These are phyloP conservation scores for Isabelozyma pseudorhagii DNA, from an alignment of 805 yeast genomes.

Conservation along the genomic window DNA sequence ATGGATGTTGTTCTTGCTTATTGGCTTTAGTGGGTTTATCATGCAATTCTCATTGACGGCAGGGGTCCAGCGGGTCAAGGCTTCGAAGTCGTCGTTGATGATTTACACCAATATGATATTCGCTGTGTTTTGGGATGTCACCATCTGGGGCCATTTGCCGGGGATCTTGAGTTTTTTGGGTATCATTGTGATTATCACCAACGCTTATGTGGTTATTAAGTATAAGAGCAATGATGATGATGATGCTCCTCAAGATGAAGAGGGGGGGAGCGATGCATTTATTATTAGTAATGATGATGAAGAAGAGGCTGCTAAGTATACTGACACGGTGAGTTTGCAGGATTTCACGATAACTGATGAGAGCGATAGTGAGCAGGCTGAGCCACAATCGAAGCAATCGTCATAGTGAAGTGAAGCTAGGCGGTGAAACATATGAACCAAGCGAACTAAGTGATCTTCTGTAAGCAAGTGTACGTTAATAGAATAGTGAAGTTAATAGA, in stretches of 20 bases:
- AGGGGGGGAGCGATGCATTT: background rate
- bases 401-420: too few relatives aligned
- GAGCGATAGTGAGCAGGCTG: conserved; percentile 11
- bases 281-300: conserved; percentile 4
- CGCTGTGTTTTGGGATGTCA: conserved; percentile 71
- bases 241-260: conserved; percentile 1
- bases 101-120: conserved; percentile 73
- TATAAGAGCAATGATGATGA: conserved; percentile 38
- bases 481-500: too few relatives aligned
- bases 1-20: conserved; percentile 58
- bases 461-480: too few relatives aligned
- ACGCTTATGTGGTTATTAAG: conserved; percentile 60
- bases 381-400: background rate
- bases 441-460: too few relatives aligned
- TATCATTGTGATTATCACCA: conserved; percentile 59
- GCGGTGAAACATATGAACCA: too few relatives aligned
- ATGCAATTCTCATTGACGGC: conserved; percentile 79
- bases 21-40: conserved; percentile 77
- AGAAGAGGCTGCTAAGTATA: conserved; percentile 1
- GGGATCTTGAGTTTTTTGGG: conserved; percentile 68
- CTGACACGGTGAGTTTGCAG: conserved; percentile 20
- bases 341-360: conserved; percentile 28
- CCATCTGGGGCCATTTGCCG: conserved; percentile 73
- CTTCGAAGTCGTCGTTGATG: conserved; percentile 74
- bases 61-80: conserved; percentile 78